These are phyloP conservation scores for Fomes fomentarius DNA, from an alignment of 1,284 basidiomycete species.

Conservation along the genomic window DNA sequence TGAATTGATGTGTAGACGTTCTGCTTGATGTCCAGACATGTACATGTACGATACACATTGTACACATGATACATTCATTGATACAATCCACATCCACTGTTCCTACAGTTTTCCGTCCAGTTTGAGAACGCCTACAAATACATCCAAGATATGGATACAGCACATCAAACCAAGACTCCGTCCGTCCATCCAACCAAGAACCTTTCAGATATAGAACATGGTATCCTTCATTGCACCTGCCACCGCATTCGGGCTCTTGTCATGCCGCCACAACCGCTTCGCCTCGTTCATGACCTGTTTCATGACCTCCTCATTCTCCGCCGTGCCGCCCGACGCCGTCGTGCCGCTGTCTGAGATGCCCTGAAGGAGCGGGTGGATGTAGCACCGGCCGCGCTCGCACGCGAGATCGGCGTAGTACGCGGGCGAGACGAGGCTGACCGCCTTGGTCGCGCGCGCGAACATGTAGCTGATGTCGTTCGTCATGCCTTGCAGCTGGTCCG, in stretches of 20 bases:
- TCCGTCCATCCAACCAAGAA: no score
- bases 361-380: slow-evolving; percentile 65
- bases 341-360: slow-evolving; percentile 50
- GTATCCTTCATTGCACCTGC: slow-evolving; percentile 55
- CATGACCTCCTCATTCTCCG: slow-evolving; percentile 52
- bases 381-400: slow-evolving; percentile 78
- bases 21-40: no score
- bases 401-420: slow-evolving; percentile 79
- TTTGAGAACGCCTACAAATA: no score
- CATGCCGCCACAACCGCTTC: slow-evolving; percentile 49
- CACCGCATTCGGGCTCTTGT: slow-evolving; percentile 46
- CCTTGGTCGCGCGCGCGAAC: slow-evolving; percentile 80
- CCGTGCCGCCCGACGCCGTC: slow-evolving; percentile 30
- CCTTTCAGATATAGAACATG: slow-evolving; percentile 80
- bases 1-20: no score
- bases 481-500: slow-evolving; percentile 65
- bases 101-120: no score
- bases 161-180: no score
- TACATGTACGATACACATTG: no score
- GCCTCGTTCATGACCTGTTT: slow-evolving; percentile 59
- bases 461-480: slow-evolving; percentile 70
- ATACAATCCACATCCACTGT: no score
- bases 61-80: no score
- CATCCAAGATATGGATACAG: no score
- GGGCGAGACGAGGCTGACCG: slow-evolving; percentile 77